Evolutionary conservation across 495 filamentous ascomycete genomes (phyloP), one percentile per base, ranked within the genome.

Genomic region (Penicillium paradoxum): DNA sequence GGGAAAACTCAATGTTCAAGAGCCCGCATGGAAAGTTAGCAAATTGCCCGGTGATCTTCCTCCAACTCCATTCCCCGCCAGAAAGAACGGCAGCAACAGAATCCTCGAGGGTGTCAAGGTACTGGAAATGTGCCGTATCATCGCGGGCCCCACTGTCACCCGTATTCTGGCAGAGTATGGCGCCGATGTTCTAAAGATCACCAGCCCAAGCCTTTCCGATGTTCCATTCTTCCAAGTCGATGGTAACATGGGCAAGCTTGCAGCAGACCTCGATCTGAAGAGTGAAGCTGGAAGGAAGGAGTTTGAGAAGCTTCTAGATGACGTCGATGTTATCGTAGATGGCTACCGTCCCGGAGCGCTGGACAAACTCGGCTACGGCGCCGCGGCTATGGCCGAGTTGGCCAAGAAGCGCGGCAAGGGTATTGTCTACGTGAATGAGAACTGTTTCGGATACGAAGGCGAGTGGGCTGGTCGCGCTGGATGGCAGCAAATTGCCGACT

Each of bases 171-270:
- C 79, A 21, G 84, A 85, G 27, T 85, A 88, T 65, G 85, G 84
- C 18, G 85, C 84, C 45, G 75, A 80, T 47, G 80, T 87, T 3
- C 65, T 88, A 55, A 89, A 89, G 62, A 76, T 90, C 55, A 89
- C 86, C 14, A 84, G 81, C 22, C 80, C 83, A 0, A 71, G 76
- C 30, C 73, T 89, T 21, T 81, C 81, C 13, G 87, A 90, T 51
- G 86, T 90, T 9, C 86, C 87, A 0, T 88, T 89, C 73, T 90
- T 89, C 73, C 86, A 89, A 64, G 83, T 90, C 9, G 86, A 89
- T 56, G 84, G 84, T 38, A 90, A 91, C 66, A 81, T 84, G 60
- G 85, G 86, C 51, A 90, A 89, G 63, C 75, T 74, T 43, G 70
- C 76, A 17, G 70, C 74, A 6, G 73, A 78, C 43, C 68, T 90